Evolutionary conservation across 345 rosid genomes (phyloP).

Genomic region (Acer negundo): DNA sequence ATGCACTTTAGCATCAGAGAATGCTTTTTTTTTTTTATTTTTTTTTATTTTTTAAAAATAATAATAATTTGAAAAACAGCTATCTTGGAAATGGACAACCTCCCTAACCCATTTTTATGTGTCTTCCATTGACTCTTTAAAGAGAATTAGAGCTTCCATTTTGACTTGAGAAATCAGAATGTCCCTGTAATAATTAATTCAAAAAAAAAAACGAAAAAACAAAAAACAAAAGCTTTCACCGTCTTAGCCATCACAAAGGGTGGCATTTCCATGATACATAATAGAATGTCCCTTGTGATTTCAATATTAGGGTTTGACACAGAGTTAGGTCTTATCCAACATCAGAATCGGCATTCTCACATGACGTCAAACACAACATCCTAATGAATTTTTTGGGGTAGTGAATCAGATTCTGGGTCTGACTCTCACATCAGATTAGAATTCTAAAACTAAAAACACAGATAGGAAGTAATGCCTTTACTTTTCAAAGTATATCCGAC

Average conservation of each 20-base stretch:
- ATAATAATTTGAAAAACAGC: neutral
- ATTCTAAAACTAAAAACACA: neutral
- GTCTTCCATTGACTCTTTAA: neutral
- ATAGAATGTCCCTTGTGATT: neutral
- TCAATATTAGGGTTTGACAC: neutral
- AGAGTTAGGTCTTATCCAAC: neutral
- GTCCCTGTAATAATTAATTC: constrained; percentile 3
- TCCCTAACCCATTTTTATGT: neutral
- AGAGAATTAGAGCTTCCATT: neutral
- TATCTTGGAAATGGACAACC: constrained; percentile 1
- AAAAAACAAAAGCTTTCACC: constrained; percentile 2
- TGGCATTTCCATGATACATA: neutral
- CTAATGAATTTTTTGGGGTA: neutral
- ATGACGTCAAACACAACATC: neutral
- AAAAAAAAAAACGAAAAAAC: neutral
- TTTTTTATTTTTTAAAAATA: too few relatives aligned
- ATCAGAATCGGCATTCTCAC: neutral
- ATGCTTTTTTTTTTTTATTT: too few relatives aligned
- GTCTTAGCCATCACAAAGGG: neutral
- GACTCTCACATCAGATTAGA: neutral
- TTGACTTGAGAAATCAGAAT: neutral
- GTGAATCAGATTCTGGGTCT: constrained; percentile 1
- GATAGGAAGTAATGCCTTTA: neutral
- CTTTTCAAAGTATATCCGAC: neutral
- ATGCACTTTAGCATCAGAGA: neutral